Evolutionary conservation across 163 green algal species (phyloP).

Genomic region (Volvox carteri): DNA sequence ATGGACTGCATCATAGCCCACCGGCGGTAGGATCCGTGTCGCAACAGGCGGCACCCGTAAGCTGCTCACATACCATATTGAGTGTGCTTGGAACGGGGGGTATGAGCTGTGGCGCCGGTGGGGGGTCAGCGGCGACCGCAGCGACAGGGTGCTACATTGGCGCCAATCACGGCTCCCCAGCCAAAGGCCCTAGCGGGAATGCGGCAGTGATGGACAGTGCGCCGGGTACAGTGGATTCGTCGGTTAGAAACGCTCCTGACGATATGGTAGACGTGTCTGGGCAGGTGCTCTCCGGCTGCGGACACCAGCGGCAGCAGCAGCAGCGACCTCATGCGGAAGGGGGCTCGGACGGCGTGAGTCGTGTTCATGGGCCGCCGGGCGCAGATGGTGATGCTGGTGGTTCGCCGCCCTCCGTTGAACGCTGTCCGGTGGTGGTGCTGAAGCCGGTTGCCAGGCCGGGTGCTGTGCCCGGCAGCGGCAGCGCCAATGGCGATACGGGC

Average conservation of each 20-base stretch:
- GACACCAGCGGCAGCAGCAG: background rate
- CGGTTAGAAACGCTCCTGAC: background rate
- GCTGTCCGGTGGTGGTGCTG: background rate
- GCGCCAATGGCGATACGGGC: background rate
- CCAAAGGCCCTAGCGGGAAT: background rate
- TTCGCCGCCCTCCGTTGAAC: background rate
- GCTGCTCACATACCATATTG: background rate
- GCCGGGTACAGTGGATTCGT: background rate
- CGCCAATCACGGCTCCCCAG: background rate
- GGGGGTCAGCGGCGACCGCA: background rate
- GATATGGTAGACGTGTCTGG: background rate
- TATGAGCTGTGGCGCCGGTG: background rate
- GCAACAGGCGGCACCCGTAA: background rate
- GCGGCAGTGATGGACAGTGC: background rate
- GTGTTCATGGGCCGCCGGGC: background rate
- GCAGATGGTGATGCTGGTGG: background rate
- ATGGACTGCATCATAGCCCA: background rate
- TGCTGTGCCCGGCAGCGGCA: no score
- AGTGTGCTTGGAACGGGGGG: background rate
- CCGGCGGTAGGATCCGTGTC: background rate
- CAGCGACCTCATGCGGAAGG: background rate
- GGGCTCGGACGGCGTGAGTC: background rate
- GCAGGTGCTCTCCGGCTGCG: background rate
- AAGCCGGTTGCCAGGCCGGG: background rate
- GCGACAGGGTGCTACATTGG: background rate